Conservation (phyloP, 2,329 filamentous ascomycete species). For the Fusarium coicis region DNA sequence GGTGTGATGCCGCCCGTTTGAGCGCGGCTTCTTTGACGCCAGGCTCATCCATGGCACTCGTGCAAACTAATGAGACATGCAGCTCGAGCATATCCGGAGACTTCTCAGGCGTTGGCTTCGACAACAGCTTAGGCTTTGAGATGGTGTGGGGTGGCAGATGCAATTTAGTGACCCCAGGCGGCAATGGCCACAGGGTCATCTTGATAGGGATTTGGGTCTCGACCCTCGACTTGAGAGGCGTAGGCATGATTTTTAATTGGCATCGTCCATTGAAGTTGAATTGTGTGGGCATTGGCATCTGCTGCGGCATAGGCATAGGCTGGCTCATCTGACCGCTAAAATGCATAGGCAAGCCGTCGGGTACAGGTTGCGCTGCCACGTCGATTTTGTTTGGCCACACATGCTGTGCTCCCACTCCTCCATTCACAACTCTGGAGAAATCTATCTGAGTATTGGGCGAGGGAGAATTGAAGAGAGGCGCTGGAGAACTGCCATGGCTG, state of each 20-base stretch:
- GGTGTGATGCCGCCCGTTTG: slow-evolving; percentile 59
- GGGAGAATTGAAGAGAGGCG: slow-evolving; percentile 59
- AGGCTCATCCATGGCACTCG: slow-evolving; percentile 85
- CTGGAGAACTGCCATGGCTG: slow-evolving; percentile 65
- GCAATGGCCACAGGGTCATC: slow-evolving; percentile 80
- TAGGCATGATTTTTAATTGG: slow-evolving; percentile 71
- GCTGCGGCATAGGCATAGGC: slow-evolving; percentile 47
- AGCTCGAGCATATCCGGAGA: slow-evolving; percentile 82
- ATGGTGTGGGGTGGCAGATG: slow-evolving; percentile 92
- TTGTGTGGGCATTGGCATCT: slow-evolving; percentile 42
- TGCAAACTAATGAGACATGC: slow-evolving; percentile 86
- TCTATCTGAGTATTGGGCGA: slow-evolving; percentile 56
- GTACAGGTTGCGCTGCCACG: slow-evolving; percentile 35
- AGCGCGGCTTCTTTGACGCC: slow-evolving; percentile 75
- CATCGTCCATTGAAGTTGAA: slow-evolving; percentile 51
- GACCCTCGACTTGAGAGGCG: slow-evolving; percentile 85
- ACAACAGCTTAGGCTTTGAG: slow-evolving; percentile 90
- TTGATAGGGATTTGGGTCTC: slow-evolving; percentile 96
- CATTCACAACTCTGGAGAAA: slow-evolving; percentile 49
- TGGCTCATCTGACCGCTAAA: slow-evolving; percentile 45
- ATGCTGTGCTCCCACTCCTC: slow-evolving; percentile 37
- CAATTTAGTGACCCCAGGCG: slow-evolving; percentile 79
- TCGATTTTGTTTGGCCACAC: slow-evolving; percentile 52
- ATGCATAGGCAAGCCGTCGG: slow-evolving; percentile 41
- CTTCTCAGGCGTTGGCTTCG: slow-evolving; percentile 74